Base-by-base conservation (phyloP, 2,329 filamentous ascomycete genomes). In the Colletotrichum abscissum region DNA sequence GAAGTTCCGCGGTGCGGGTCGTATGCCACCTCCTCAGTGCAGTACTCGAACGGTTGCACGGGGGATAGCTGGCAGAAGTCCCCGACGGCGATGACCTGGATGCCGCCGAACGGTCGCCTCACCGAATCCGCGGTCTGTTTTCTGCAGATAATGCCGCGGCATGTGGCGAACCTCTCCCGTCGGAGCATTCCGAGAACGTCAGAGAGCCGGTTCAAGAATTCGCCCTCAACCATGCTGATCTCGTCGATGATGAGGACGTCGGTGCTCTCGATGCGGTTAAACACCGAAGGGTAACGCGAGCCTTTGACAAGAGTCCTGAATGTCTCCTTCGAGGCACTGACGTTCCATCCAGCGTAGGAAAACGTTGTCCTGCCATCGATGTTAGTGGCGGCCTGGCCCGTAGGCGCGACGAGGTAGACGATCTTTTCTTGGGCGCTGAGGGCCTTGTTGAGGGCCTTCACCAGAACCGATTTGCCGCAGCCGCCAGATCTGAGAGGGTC, bases 171-270 rank as follows among this genome's bases (percentile, higher is more conserved):
- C 14, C 2, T 30, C 5, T 66, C 62, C 30, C 1, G 24, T n/a
- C 24, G n/a, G n/a, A 59, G 7, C 11, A 1, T 2, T 1, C 24
- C 2, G 0, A 71, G 28, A 1, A 92, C 89, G 0, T 90, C 90
- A 0, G 90, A 88, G 0, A 92, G 78, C 5, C 68, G 68, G 75
- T 91, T 89, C 74, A 86, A 90, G 69, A 92, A 91, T 75, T 92
- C 90, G 86, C 87, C 89, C 62, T 91, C 88, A 0, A 92, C 84
- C 91, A 93, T 93, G 74, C 88, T 90, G 72, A 93, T 89, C 79
- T 93, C 91, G 76, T 93, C 91, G 22, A 93, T 89, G 30, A 93
- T 85, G 1, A 93, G 82, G 1, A 91, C 87, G 63, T 92, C 84
- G 0, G 87, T 89, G 38, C 38, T 42, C 35, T 16, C 14, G 35